Conservation (phyloP, 306 rosid genomes). For the Delonix regia region DNA sequence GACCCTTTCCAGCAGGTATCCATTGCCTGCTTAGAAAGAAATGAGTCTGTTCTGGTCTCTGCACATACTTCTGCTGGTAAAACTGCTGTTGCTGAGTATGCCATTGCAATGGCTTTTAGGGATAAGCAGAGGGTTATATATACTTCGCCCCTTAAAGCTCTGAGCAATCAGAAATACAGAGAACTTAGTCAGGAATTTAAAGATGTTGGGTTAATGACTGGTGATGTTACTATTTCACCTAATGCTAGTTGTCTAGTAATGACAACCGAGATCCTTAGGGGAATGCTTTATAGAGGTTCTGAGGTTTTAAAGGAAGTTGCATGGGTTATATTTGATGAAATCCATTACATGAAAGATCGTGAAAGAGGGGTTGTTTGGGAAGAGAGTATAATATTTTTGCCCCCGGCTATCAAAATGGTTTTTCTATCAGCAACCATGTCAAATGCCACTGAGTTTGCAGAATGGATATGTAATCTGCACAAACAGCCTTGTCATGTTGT, state of each 20-base stretch:
- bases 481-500: slow-evolving; percentile 97
- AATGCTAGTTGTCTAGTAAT: slow-evolving; percentile 86
- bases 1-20: slow-evolving; percentile 94
- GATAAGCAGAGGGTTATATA: slow-evolving; percentile 88
- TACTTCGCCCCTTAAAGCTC: slow-evolving; percentile 89
- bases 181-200: slow-evolving; percentile 83
- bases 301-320: slow-evolving; percentile 93
- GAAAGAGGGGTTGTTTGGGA: slow-evolving; percentile 99
- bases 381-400: slow-evolving; percentile 93
- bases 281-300: slow-evolving; percentile 93
- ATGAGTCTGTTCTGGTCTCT: slow-evolving; percentile 89
- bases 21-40: slow-evolving; percentile 82
- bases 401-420: slow-evolving; percentile 92
- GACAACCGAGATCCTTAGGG: slow-evolving; percentile 94
- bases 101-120: slow-evolving; percentile 91
- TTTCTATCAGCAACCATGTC: slow-evolving; percentile 97
- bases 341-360: slow-evolving; percentile 94
- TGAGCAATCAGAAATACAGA: slow-evolving; percentile 90
- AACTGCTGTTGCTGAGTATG: slow-evolving; percentile 96
- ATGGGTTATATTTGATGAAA: slow-evolving; percentile 96
- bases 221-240: slow-evolving; percentile 91
- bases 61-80: slow-evolving; percentile 99
- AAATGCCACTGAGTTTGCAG: slow-evolving; percentile 92
- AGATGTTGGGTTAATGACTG: slow-evolving; percentile 94
- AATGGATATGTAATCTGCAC: slow-evolving; percentile 92